These are phyloP conservation scores for Bombardia bombarda DNA, from an alignment of 495 filamentous ascomycete genomes.

Conservation along the genomic window DNA sequence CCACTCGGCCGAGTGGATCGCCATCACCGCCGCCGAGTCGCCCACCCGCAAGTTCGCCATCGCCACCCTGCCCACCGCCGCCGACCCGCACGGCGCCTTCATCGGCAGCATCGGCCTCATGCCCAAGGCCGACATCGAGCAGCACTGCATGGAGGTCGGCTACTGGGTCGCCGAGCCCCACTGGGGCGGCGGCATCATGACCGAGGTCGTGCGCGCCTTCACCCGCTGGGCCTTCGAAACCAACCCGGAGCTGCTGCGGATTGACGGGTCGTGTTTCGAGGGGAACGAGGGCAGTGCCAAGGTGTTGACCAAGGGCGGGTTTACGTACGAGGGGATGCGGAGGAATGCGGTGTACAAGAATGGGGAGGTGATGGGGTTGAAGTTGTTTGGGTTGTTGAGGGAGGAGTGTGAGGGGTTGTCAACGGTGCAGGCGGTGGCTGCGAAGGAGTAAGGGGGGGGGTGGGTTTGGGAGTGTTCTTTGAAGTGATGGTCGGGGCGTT, in stretches of 20 bases:
- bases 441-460: slow-evolving; percentile 18
- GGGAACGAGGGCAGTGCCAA: slow-evolving; percentile 24
- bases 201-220: slow-evolving; percentile 16
- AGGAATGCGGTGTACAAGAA: slow-evolving; percentile 28
- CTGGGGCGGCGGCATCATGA: slow-evolving; percentile 34
- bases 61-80: slow-evolving; percentile 15
- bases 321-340: slow-evolving; percentile 27
- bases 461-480: no score
- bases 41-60: slow-evolving; percentile 23
- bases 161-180: slow-evolving; percentile 28
- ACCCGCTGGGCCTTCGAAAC: slow-evolving; percentile 28
- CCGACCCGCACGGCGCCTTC: background rate
- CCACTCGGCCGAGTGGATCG: slow-evolving; percentile 22
- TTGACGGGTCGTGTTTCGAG: slow-evolving; percentile 26
- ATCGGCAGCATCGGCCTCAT: slow-evolving; percentile 26
- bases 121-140: slow-evolving; percentile 19
- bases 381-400: slow-evolving; percentile 25
- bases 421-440: no score
- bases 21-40: background rate
- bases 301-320: slow-evolving; percentile 30
- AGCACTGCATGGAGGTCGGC: slow-evolving; percentile 27
- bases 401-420: no score
- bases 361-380: slow-evolving; percentile 22
- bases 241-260: slow-evolving; percentile 16
- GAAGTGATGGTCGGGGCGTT: no score